Conservation (phyloP, 2,329 filamentous ascomycete genomes). For the Sphaerostilbella broomeana region DNA sequence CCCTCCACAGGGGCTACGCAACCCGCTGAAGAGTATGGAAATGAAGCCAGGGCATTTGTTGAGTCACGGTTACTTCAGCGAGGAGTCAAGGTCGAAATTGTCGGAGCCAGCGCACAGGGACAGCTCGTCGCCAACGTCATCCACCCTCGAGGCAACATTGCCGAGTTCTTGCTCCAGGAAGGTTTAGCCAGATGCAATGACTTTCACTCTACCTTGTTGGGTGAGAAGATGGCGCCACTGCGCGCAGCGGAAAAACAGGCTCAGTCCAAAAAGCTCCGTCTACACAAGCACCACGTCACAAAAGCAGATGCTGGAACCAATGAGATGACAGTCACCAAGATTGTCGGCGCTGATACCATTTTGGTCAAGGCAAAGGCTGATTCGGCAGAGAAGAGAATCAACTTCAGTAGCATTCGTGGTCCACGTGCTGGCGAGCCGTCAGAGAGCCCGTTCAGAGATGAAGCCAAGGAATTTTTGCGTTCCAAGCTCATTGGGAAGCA, state of each 20-base stretch:
- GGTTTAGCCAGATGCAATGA: slow-evolving; percentile 91
- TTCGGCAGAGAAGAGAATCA: slow-evolving; percentile 76
- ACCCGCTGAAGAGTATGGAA: slow-evolving; percentile 80
- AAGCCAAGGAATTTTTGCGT: slow-evolving; percentile 92
- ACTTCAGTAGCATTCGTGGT: slow-evolving; percentile 85
- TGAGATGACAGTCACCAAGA: slow-evolving; percentile 77
- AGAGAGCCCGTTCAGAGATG: slow-evolving; percentile 81
- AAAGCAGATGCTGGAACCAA: slow-evolving; percentile 60
- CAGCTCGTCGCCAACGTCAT: slow-evolving; percentile 83
- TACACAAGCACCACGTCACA: slow-evolving; percentile 76
- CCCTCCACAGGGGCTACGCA: slow-evolving; percentile 72
- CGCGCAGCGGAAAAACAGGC: slow-evolving; percentile 82
- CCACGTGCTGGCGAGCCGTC: slow-evolving; percentile 83
- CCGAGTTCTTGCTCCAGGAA: slow-evolving; percentile 80
- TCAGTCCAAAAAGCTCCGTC: slow-evolving; percentile 65
- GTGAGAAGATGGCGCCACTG: slow-evolving; percentile 77
- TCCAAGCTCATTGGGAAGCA: slow-evolving; percentile 96
- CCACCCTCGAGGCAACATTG: slow-evolving; percentile 88
- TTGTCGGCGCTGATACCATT: slow-evolving; percentile 84
- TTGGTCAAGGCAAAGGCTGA: slow-evolving; percentile 80
- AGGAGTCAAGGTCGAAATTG: slow-evolving; percentile 71
- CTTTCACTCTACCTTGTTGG: slow-evolving; percentile 89
- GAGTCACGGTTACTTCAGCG: slow-evolving; percentile 82
- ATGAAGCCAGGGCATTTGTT: slow-evolving; percentile 82
- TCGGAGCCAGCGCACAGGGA: slow-evolving; percentile 83